A percentile compares a stretch with the other conserved stretches of the same genome.
Conservation (phyloP, 768 basidiomycete species). For the Mycena rosella region DNA sequence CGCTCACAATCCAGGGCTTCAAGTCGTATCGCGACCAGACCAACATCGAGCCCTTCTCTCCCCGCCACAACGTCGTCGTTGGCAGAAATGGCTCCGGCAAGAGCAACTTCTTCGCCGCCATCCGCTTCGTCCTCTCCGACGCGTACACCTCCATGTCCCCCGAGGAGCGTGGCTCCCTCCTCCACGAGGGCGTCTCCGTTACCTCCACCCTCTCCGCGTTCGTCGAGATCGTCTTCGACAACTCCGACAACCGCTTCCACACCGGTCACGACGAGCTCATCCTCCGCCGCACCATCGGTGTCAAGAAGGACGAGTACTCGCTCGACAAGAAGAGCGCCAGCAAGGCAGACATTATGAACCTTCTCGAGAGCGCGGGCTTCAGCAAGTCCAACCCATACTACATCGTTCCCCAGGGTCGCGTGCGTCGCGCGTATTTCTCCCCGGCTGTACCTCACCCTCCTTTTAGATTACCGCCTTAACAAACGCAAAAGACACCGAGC, state of each 20-base stretch:
- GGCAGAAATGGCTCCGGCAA: slow-evolving; percentile 98
- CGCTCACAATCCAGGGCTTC: slow-evolving; percentile 93
- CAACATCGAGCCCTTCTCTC: slow-evolving; percentile 94
- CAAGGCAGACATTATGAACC: slow-evolving; percentile 98
- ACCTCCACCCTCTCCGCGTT: slow-evolving; percentile 93
- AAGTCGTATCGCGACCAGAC: slow-evolving; percentile 97
- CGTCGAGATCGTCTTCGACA: slow-evolving; percentile 97
- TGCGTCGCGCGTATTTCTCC: slow-evolving; percentile 57
- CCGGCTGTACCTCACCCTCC: slow-evolving; percentile 21
- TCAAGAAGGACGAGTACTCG: slow-evolving; percentile 99
- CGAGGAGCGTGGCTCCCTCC: slow-evolving; percentile 92
- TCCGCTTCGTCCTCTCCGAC: slow-evolving; percentile 97
- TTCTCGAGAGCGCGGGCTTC: slow-evolving; percentile 97
- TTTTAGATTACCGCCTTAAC: slow-evolving; percentile 94
- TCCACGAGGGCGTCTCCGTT: slow-evolving; percentile 93
- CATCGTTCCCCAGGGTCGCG: slow-evolving; percentile 97
- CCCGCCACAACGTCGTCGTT: slow-evolving; percentile 95
- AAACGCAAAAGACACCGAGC: slow-evolving; percentile 96
- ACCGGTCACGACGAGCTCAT: slow-evolving; percentile 90
- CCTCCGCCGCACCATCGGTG: slow-evolving; percentile 92
- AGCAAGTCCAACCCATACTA: slow-evolving; percentile 99
- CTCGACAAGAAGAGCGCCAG: slow-evolving; percentile 95
- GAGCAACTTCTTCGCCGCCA: slow-evolving; percentile 98
- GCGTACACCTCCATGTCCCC: slow-evolving; percentile 96
- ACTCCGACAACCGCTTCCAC: slow-evolving; percentile 93